Conservation (phyloP, 2,329 filamentous ascomycete species). For the Colletotrichum eleusines region DNA sequence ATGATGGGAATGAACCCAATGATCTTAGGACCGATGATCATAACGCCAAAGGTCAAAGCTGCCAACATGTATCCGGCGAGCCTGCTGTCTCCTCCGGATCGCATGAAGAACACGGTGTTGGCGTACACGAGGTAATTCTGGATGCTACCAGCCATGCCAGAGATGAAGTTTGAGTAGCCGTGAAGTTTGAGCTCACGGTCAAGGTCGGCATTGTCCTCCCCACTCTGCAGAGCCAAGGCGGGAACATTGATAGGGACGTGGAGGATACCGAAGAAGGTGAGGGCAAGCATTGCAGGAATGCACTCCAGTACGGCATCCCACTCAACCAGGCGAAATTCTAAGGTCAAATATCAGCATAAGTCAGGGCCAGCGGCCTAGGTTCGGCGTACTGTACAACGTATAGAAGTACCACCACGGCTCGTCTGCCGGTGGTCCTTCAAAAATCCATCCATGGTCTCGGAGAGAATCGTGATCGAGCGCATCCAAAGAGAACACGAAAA, state of each 20-base stretch:
- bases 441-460: slow-evolving; percentile 87
- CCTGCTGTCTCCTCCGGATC: slow-evolving; percentile 88
- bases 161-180: slow-evolving; percentile 91
- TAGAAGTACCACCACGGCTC: slow-evolving; percentile 99
- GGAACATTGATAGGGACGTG: slow-evolving; percentile 99
- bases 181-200: slow-evolving; percentile 93
- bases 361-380: neutral
- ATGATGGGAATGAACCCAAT: slow-evolving; percentile 97
- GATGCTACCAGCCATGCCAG: slow-evolving; percentile 88
- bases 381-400: slow-evolving; percentile 84
- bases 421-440: slow-evolving; percentile 83
- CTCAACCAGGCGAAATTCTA: slow-evolving; percentile 84
- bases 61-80: slow-evolving; percentile 90
- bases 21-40: slow-evolving; percentile 86
- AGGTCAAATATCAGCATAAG: slow-evolving; percentile 43
- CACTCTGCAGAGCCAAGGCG: slow-evolving; percentile 88
- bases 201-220: slow-evolving; percentile 91
- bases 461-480: slow-evolving; percentile 75
- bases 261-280: slow-evolving; percentile 97
- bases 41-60: slow-evolving; percentile 80
- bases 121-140: slow-evolving; percentile 98
- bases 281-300: slow-evolving; percentile 92
- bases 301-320: slow-evolving; percentile 87
- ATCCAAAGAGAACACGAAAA: slow-evolving; percentile 78
- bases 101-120: slow-evolving; percentile 97